Base-by-base conservation (phyloP, 441 rosid genomes). In the Mallotus japonicus region DNA sequence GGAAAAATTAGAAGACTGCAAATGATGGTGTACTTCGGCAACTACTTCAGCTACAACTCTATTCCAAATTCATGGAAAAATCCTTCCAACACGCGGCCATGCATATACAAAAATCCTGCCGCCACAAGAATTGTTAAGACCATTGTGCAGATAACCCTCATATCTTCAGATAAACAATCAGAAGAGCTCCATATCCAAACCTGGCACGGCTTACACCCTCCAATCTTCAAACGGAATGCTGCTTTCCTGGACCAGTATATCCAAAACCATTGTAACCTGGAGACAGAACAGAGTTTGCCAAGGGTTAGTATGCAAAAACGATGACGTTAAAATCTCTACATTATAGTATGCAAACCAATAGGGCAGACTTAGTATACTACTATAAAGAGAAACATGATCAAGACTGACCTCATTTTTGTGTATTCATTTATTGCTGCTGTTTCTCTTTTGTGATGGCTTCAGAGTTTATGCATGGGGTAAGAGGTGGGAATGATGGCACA, bases 401-500 rank as follows among this genome's bases (percentile, higher is more conserved):
- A 8, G 19, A 16, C 75, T 78, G 59, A 82, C 81, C 76, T 54
- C 0, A 24, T 69, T 50, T 15, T 13, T 15, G 17, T 50, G 65
- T 47, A 24, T 61, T 12, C 32, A 32, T 69, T 8, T 40, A 44
- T 59, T 57, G 74, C 74, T 74, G 22, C 72, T 58, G 15, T 76
- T 77, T 73, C 60, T 75, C 66, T 54, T 72, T 37, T 24, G 62
- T 56, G 73, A 65, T 61, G 65, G 70, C 70, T 65, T 75, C 74
- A 40, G 84, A 58, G 47, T 81, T 79, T 5, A 62, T 59, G 65
- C 85, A 79, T 34, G 89, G 90, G 37, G 84, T 85, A 73, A 87
- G 86, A 59, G 88, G 85, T 37, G 90, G 90, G 77, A 86, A 82
- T 59, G 91, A 81, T 28, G 91, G 87, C 60, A 89, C 80, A 0